These are phyloP conservation scores for Pulveroboletus sp. DNA, from an alignment of 1,284 basidiomycete genomes.

Conservation along the genomic window DNA sequence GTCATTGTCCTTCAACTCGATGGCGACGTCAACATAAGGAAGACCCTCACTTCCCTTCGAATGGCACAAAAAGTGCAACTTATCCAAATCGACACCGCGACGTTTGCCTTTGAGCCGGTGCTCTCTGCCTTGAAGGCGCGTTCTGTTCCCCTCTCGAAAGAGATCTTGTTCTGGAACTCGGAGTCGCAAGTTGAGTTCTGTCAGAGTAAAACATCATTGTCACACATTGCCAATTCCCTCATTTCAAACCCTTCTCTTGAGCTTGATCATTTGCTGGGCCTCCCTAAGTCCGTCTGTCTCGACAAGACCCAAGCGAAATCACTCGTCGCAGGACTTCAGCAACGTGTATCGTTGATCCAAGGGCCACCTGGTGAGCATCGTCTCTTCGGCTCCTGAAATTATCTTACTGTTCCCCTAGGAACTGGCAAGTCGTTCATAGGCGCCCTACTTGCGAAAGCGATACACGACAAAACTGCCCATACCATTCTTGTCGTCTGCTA, in stretches of 20 bases:
- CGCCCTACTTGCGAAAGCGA: conserved; percentile 53
- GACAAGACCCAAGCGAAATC: conserved; percentile 54
- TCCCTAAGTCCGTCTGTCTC: conserved; percentile 43
- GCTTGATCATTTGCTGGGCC: conserved; percentile 40
- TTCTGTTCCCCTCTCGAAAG: conserved; percentile 44
- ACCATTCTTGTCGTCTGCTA: conserved; percentile 64
- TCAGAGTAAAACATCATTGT: background rate
- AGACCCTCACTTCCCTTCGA: conserved; percentile 43
- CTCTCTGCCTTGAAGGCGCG: conserved; percentile 47
- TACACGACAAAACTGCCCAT: conserved; percentile 47
- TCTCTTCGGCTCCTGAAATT: background rate
- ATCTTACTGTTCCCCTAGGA: conserved; percentile 39
- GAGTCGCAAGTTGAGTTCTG: conserved; percentile 12
- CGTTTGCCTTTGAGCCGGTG: conserved; percentile 63
- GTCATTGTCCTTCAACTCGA: conserved; percentile 54
- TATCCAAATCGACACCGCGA: conserved; percentile 53
- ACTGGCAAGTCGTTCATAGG: conserved; percentile 73
- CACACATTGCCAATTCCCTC: conserved; percentile 42
- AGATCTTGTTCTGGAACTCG: conserved; percentile 52
- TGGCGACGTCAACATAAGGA: conserved; percentile 39
- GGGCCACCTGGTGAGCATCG: conserved; percentile 58
- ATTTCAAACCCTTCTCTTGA: conserved; percentile 38
- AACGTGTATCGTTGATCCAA: conserved; percentile 59
- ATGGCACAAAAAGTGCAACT: conserved; percentile 41
- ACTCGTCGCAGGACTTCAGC: conserved; percentile 49